phyloP scores from a whole-genome alignment of 495 filamentous ascomycete species.

The Penicillium alfredii region DNA sequence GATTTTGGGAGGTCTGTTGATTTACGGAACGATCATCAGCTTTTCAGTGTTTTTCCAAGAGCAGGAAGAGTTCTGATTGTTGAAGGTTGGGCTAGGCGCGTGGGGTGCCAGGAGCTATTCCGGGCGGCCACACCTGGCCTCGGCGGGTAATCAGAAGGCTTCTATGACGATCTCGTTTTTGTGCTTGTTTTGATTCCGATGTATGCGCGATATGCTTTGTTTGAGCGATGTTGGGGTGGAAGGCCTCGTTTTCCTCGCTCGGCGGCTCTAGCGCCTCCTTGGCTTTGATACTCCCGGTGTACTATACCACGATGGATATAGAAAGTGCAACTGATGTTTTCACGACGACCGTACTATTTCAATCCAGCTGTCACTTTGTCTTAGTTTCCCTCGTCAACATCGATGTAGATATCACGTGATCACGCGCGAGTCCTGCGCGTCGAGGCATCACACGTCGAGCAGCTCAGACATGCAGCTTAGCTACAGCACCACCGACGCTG shows the following conservation, averaged over 20 bases:
- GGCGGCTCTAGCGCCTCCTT: conserved; percentile 14
- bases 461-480: too few relatives aligned
- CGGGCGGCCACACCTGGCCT: background rate
- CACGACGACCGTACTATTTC: background rate
- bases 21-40: conserved; percentile 96
- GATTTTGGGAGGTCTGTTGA: conserved; percentile 83
- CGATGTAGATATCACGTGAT: conserved; percentile 8
- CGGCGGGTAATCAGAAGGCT: background rate
- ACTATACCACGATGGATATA: conserved; percentile 24
- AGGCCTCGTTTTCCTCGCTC: conserved; percentile 7
- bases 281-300: conserved; percentile 18
- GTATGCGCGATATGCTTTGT: conserved; percentile 13
- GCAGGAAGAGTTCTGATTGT: conserved; percentile 73
- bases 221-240: conserved; percentile 12
- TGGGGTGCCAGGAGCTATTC: background rate
- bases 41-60: conserved; percentile 98
- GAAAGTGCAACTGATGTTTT: conserved; percentile 9
- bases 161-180: conserved; percentile 6
- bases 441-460: too few relatives aligned
- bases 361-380: too few relatives aligned
- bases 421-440: too few relatives aligned
- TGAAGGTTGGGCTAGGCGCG: background rate
- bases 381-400: background rate
- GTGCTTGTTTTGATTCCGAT: conserved; percentile 16
- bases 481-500: too few relatives aligned